These are phyloP conservation scores for Mycogone perniciosa DNA, from an alignment of 2,329 filamentous ascomycete genomes.

Conservation along the genomic window DNA sequence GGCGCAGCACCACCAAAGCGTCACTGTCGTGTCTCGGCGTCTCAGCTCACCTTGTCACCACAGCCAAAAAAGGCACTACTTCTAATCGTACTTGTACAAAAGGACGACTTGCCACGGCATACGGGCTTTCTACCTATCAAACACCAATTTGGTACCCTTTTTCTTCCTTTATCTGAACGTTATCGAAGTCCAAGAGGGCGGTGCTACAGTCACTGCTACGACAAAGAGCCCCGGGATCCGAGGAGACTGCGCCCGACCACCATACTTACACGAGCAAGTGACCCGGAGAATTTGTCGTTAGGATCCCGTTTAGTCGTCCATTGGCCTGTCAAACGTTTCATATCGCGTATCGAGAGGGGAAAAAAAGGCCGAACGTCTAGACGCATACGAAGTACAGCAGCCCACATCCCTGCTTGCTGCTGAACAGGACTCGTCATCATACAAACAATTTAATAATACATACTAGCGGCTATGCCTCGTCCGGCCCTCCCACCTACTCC, in stretches of 20 bases:
- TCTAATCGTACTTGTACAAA: too few relatives aligned
- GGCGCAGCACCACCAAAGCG: too few relatives aligned
- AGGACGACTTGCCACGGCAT: too few relatives aligned
- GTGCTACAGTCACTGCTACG: neutral
- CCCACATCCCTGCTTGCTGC: neutral
- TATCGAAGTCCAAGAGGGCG: too few relatives aligned
- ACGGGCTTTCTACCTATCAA: too few relatives aligned
- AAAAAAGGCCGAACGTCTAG: neutral
- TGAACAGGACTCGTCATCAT: constrained; percentile 8
- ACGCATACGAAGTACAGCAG: neutral
- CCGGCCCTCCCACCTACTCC: constrained; percentile 60
- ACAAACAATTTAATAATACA: neutral
- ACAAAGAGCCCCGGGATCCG: neutral
- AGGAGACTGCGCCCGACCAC: constrained; percentile 3
- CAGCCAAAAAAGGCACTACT: too few relatives aligned
- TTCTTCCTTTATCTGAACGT: too few relatives aligned
- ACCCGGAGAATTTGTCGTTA: neutral
- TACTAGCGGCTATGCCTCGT: constrained; percentile 24
- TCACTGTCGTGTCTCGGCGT: too few relatives aligned
- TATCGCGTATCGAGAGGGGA: neutral
- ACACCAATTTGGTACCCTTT: too few relatives aligned
- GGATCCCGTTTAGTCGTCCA: neutral
- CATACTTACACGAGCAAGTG: neutral
- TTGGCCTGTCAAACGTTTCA: neutral
- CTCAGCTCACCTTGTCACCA: too few relatives aligned